Evolutionary conservation across 441 rosid genomes (phyloP), one percentile per base, ranked within the genome.

Genomic region (Jatropha podagrica): DNA sequence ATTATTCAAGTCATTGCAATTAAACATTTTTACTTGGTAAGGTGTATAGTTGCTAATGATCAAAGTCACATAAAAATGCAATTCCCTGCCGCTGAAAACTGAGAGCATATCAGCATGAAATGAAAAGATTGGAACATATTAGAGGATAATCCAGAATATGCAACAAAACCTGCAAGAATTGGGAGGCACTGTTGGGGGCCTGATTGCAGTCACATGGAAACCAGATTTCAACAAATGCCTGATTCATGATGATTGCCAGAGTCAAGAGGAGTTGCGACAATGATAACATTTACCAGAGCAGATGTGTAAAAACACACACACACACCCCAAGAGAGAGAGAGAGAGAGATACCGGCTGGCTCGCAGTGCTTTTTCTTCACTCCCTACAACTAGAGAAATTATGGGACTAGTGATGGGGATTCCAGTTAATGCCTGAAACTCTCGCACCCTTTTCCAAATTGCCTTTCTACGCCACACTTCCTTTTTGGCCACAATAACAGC

Each of bases 131-230:
- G 2, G 17, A 62, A 32, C 8, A n/a, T 49, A 14, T 32, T 27
- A 77, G 27, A 26, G 20, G 4, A 69, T 49, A 23, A 51, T 26
- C 15, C 73, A 5, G 49, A 55, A 80, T 68, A 23, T 32, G 68
- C 42, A 64, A 81, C 49, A 41, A 65, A 90, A 95, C 98, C 99
- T 88, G 98, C 98, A 95, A 74, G 95, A 93, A 78, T 95, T 95
- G 65, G 94, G 85, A 77, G 98, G 97, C 73, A 95, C 98, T n/a
- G 98, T 93, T 69, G 99, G 97, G 46, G 97, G 99, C 82, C 98
- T 84, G 74, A 93, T 93, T 65, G 99, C 95, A 79, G 93, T 88
- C 51, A 93, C 97, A 72, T 93, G 97, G 76, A 95, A 92, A n/a
- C 99, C 98, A 71, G 93, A 91, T 77, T 83, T 81, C 73, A 95